Percentiles rank a stretch among this genome's conserved stretches.
Conservation (phyloP, 495 filamentous ascomycete genomes). For the Trypethelium eluteriae region DNA sequence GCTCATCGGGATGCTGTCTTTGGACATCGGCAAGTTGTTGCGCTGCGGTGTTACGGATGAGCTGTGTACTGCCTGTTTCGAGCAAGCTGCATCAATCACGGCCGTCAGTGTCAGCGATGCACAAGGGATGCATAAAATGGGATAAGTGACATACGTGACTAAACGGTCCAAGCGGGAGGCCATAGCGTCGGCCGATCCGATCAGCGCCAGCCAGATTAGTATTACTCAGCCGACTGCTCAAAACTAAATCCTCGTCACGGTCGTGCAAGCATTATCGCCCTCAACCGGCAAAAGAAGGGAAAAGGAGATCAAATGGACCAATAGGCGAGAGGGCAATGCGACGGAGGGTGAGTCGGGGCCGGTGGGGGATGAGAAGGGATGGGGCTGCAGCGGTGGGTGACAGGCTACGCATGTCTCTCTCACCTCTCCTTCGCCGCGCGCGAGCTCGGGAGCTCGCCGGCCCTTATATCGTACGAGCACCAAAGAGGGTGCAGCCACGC, state of each 20-base stretch:
- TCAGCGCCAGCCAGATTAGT: neutral
- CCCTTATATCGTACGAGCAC: constrained; percentile 10
- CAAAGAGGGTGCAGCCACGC: constrained; percentile 6
- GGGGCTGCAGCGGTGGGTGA: constrained; percentile 5
- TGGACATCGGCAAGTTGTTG: constrained; percentile 95
- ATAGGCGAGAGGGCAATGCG: neutral
- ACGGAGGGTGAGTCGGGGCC: neutral
- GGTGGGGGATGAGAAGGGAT: neutral
- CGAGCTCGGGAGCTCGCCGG: constrained; percentile 2
- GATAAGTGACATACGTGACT: constrained; percentile 67
- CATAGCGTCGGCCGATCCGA: constrained; percentile 29
- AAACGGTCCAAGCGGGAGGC: constrained; percentile 65
- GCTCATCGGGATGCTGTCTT: constrained; percentile 91
- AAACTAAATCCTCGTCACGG: constrained; percentile 7
- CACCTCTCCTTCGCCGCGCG: neutral
- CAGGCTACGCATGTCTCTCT: neutral
- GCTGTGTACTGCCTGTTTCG: constrained; percentile 87
- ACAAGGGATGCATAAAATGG: constrained; percentile 18
- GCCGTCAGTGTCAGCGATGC: neutral
- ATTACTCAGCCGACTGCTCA: constrained; percentile 8
- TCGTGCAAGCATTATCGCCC: neutral
- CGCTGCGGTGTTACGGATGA: constrained; percentile 93
- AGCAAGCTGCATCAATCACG: constrained; percentile 55
- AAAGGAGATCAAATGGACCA: neutral
- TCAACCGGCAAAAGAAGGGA: neutral